phyloP scores from a whole-genome alignment of 768 basidiomycete genomes.

The Hygrocybe punicea region DNA sequence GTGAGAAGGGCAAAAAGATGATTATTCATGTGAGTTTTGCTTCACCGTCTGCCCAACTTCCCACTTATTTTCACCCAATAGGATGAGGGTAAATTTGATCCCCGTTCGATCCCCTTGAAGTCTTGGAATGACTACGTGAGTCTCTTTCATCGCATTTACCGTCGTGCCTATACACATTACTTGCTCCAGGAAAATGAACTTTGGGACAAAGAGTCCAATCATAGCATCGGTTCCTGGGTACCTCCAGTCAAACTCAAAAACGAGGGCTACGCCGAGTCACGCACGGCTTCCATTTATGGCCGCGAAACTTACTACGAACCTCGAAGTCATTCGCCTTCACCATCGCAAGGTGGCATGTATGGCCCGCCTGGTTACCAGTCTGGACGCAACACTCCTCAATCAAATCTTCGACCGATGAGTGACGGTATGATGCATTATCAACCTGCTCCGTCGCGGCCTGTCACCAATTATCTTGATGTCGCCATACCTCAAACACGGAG shows the following conservation, averaged over 20 bases:
- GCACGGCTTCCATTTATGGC: constrained; percentile 77
- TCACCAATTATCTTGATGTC: constrained; percentile 75
- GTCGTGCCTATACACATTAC: constrained; percentile 3
- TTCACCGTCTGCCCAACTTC: neutral
- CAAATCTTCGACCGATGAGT: constrained; percentile 38
- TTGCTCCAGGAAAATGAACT: constrained; percentile 78
- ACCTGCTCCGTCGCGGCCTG: constrained; percentile 64
- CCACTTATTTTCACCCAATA: constrained; percentile 24
- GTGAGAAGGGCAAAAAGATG: constrained; percentile 93
- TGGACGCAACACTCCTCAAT: constrained; percentile 70
- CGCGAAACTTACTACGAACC: constrained; percentile 87
- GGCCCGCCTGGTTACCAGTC: constrained; percentile 73
- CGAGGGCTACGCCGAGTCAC: constrained; percentile 74
- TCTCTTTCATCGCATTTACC: constrained; percentile 10
- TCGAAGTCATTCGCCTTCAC: constrained; percentile 67
- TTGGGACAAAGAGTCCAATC: constrained; percentile 96
- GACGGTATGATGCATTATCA: constrained; percentile 49
- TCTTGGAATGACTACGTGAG: constrained; percentile 94
- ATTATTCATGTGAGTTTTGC: constrained; percentile 76
- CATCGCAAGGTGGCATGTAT: constrained; percentile 59
- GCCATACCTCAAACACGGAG: constrained; percentile 54
- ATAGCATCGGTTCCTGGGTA: constrained; percentile 91
- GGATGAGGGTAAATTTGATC: constrained; percentile 99
- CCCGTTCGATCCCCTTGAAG: constrained; percentile 87
- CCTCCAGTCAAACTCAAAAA: constrained; percentile 70